Evolutionary conservation across 768 basidiomycete genomes (phyloP).

Genomic region (Strobilomyces echinocephalus): DNA sequence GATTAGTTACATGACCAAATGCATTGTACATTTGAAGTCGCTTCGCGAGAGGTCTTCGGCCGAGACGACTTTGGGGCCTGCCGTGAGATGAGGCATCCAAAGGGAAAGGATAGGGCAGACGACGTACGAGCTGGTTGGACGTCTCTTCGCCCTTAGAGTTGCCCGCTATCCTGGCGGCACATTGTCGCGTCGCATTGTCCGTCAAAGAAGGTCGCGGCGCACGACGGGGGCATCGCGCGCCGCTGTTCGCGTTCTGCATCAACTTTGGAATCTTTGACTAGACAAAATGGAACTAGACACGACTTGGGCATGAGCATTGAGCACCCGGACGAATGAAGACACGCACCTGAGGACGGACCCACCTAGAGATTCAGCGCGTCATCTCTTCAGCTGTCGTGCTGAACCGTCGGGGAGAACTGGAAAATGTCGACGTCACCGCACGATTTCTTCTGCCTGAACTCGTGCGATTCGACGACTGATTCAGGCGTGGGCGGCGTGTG

Average conservation of each 20-base stretch:
- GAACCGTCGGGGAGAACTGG: conserved; percentile 78
- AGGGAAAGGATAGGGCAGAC: neutral
- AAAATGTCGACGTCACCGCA: conserved; percentile 57
- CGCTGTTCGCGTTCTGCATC: conserved; percentile 35
- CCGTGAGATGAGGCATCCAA: neutral
- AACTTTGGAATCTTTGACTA: conserved; percentile 56
- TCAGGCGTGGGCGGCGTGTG: conserved; percentile 8
- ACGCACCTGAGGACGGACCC: conserved; percentile 6
- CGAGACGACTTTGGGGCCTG: conserved; percentile 56
- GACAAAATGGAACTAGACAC: conserved; percentile 48
- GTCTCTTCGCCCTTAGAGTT: conserved; percentile 18
- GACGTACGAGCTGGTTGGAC: conserved; percentile 41
- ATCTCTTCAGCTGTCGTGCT: conserved; percentile 63
- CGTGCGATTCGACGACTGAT: conserved; percentile 60
- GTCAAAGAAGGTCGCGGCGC: conserved; percentile 19
- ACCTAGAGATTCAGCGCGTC: conserved; percentile 59
- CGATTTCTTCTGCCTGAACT: conserved; percentile 58
- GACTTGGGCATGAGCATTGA: neutral
- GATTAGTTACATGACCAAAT: no score
- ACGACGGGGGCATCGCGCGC: conserved; percentile 7
- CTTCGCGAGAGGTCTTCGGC: conserved; percentile 42
- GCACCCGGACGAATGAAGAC: no score
- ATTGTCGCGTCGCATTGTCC: conserved; percentile 43
- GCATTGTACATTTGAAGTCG: conserved; percentile 73
- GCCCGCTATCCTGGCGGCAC: conserved; percentile 39